Evolutionary conservation across 164 flowering plant genomes (phyloP), one percentile per base, ranked within the genome.

Genomic region (Aristolochia fimbriata): DNA sequence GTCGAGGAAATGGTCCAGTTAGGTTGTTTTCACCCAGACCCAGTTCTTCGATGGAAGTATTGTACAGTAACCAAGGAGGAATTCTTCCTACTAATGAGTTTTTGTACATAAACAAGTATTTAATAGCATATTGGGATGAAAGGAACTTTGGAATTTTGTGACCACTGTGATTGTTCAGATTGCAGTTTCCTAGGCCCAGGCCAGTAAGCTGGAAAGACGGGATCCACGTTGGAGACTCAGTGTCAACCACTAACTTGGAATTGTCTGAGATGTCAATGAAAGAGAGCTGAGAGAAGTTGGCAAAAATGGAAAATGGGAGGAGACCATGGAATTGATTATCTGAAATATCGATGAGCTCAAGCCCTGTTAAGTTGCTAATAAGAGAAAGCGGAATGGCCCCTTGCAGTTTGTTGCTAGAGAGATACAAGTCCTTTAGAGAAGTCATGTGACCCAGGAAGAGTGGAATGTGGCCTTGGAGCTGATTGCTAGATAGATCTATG

Each of bases 191-290:
- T 13, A 60, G 2, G 47, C 16, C n/a, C 6, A 62, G 37, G 22
- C 15, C 23, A 4, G 3, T 22, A 1, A 62, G 41, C 25, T 62
- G 58, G 51, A 62, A 62, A 53, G 65, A 41, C 45, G 65, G 65
- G 12, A 22, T 13, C 65, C 65, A 62, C 1, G 51, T 54, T 8
- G 58, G 58, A 10, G 23, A 41, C 23, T 52, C 65, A 11, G 65
- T 62, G 16, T 62, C 58, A 20, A 62, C 58, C 41, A 23, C 19
- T 52, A 62, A 17, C 5, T 21, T 48, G 23, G 16, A 12, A 54
- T 52, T 52, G 58, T 52, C 16, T 0, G 65, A 62, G 17, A 50
- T 4, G 45, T 30, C 55, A 8, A 60, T 7, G 23, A 49, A 27
- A 5, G 15, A 10, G 19, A 60, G 63, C 25, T 49, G n/a, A 14